phyloP scores from a whole-genome alignment of 225 moss, liverwort and hornwort genomes.

The Pseudoscleropodium purum region DNA sequence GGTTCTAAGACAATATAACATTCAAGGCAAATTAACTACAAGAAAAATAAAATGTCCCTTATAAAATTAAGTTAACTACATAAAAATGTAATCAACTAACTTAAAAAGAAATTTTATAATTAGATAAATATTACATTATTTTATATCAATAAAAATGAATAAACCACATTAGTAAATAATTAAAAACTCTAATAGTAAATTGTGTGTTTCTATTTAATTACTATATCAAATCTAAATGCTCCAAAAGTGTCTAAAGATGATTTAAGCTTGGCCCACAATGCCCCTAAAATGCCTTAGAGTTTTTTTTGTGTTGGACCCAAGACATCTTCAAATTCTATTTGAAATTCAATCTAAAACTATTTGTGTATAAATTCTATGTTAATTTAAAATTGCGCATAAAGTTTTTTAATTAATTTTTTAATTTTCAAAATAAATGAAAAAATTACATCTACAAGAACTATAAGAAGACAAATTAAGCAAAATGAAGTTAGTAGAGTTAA shows the following conservation, averaged over 20 bases:
- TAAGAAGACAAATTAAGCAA: neutral
- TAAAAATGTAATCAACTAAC: neutral
- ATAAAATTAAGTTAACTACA: neutral
- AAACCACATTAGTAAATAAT: neutral
- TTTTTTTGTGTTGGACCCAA: neutral
- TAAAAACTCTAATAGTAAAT: neutral
- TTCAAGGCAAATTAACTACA: neutral
- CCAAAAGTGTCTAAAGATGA: neutral
- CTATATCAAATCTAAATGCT: neutral
- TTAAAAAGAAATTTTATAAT: neutral
- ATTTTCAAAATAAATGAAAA: too few species aligned
- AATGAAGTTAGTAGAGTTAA: neutral
- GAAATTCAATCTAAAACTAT: neutral
- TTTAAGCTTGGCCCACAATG: rapidly evolving
- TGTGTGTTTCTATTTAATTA: neutral
- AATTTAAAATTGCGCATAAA: neutral
- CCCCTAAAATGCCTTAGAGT: neutral
- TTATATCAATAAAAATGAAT: neutral
- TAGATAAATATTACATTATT: neutral
- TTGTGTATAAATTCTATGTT: neutral
- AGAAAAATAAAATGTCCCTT: neutral
- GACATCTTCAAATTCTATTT: neutral
- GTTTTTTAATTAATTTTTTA: too few species aligned
- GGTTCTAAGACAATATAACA: neutral
- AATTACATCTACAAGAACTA: too few species aligned